These are phyloP conservation scores for Lasiodiplodia citricola DNA, from an alignment of 2,329 filamentous ascomycete species.

Conservation along the genomic window DNA sequence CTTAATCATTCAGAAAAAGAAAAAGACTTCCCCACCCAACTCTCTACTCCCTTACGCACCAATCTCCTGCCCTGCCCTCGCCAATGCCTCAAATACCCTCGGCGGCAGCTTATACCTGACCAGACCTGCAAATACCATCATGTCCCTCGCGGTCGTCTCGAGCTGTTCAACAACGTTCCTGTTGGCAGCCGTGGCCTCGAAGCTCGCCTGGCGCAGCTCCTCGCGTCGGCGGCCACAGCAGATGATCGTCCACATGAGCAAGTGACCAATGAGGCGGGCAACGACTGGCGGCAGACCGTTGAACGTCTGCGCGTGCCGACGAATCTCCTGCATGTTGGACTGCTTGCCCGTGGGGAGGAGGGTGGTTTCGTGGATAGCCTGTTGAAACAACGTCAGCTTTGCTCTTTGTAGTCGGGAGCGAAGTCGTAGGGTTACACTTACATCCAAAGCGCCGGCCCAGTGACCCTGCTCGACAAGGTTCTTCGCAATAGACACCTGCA, in stretches of 20 bases:
- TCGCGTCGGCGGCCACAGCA: conserved; percentile 78
- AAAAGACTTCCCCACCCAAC: not conserved
- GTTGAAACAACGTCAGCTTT: conserved; percentile 14
- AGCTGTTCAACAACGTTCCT: conserved; percentile 67
- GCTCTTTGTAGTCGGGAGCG: not conserved
- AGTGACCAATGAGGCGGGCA: conserved; percentile 84
- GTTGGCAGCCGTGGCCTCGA: conserved; percentile 71
- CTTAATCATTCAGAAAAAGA: not conserved
- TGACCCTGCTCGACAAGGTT: conserved; percentile 61
- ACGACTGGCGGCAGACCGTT: conserved; percentile 78
- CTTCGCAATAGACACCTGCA: conserved; percentile 67
- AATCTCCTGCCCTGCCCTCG: conserved; percentile 74
- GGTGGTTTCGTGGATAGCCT: conserved; percentile 69
- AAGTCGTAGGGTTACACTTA: conserved; percentile 50
- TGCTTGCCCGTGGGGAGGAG: conserved; percentile 79
- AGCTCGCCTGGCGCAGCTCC: conserved; percentile 69
- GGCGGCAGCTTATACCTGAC: conserved; percentile 89
- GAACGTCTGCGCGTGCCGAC: conserved; percentile 80
- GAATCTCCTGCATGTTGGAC: conserved; percentile 79
- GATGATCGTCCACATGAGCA: conserved; percentile 91
- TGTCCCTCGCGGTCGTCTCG: conserved; percentile 81
- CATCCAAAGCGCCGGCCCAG: conserved; percentile 68
- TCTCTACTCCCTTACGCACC: conserved; percentile 32
- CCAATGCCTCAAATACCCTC: conserved; percentile 85
- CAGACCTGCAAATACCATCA: conserved; percentile 93